These are phyloP conservation scores for Penicillium herquei DNA, from an alignment of 495 filamentous ascomycete genomes.

Conservation along the genomic window DNA sequence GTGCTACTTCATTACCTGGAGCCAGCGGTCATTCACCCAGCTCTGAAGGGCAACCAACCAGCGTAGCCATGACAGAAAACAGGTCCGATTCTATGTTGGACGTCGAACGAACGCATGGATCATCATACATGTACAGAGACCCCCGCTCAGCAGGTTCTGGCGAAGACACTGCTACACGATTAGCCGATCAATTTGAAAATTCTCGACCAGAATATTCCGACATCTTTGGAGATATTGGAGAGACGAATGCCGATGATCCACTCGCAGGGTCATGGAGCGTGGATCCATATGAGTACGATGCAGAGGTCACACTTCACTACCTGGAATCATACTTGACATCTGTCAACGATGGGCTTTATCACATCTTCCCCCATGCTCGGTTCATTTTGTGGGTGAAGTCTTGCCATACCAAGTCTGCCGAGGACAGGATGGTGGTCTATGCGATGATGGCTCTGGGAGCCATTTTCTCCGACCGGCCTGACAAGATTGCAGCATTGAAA, in stretches of 20 bases:
- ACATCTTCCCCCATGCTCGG: slow-evolving; percentile 54
- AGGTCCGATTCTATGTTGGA: slow-evolving; percentile 28
- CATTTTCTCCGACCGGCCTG: slow-evolving; percentile 55
- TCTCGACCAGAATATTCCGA: slow-evolving; percentile 31
- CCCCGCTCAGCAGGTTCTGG: slow-evolving; percentile 13
- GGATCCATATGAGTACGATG: slow-evolving; percentile 59
- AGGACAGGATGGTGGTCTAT: slow-evolving; percentile 71
- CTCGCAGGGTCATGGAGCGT: slow-evolving; percentile 58
- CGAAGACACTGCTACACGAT: slow-evolving; percentile 17
- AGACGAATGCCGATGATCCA: slow-evolving; percentile 39
- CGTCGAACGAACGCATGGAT: slow-evolving; percentile 24
- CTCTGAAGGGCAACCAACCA: slow-evolving; percentile 33
- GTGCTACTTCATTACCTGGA: slow-evolving; percentile 35
- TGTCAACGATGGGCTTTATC: slow-evolving; percentile 52
- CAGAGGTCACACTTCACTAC: slow-evolving; percentile 46
- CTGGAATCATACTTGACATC: slow-evolving; percentile 56
- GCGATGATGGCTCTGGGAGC: slow-evolving; percentile 59
- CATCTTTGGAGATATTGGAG: slow-evolving; percentile 34
- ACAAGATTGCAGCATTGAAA: slow-evolving; percentile 42
- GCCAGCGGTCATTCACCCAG: slow-evolving; percentile 36
- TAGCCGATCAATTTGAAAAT: slow-evolving; percentile 12
- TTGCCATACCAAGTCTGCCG: slow-evolving; percentile 52
- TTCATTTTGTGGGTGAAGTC: slow-evolving; percentile 55
- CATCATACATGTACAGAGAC: slow-evolving; percentile 17
- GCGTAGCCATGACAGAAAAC: slow-evolving; percentile 29